Percentiles rank a stretch among this genome's conserved stretches.
These are phyloP conservation scores for Yamadazyma endophytica DNA, from an alignment of 805 yeast species.

Conservation along the genomic window DNA sequence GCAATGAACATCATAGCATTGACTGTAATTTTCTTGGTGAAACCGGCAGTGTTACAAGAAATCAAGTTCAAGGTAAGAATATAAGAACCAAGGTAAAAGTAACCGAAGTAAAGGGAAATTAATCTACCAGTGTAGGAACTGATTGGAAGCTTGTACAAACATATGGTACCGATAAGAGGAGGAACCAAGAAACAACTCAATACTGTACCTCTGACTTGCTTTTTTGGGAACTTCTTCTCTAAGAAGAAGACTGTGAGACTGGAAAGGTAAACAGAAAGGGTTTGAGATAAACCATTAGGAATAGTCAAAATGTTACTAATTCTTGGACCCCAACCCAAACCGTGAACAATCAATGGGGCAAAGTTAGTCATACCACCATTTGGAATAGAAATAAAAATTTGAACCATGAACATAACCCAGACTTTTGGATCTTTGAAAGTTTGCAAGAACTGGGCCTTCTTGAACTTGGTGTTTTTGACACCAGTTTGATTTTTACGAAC, in stretches of 20 bases:
- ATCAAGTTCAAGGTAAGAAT: conserved; percentile 6
- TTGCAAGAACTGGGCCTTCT: conserved; percentile 37
- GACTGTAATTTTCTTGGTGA: conserved; percentile 48
- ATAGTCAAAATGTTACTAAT: conserved; percentile 4
- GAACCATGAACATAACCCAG: conserved; percentile 28
- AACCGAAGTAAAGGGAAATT: conserved; percentile 7
- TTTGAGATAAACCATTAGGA: conserved; percentile 7
- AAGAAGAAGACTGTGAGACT: conserved; percentile 4
- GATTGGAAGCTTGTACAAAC: conserved; percentile 6
- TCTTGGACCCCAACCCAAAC: conserved; percentile 12
- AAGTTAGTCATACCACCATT: conserved; percentile 33
- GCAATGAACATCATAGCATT: conserved; percentile 42
- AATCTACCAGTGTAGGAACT: conserved; percentile 3
- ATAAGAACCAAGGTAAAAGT: conserved; percentile 6
- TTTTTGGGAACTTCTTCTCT: conserved; percentile 9
- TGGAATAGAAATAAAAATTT: conserved; percentile 22
- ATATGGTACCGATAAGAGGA: conserved; percentile 7
- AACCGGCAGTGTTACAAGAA: conserved; percentile 35
- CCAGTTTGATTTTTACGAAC: conserved; percentile 50
- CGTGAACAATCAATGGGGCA: conserved; percentile 18
- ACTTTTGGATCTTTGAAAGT: no score
- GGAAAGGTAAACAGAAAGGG: conserved; percentile 4
- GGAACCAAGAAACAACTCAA: conserved; percentile 5
- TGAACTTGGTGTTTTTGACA: conserved; percentile 44
- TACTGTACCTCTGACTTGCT: conserved; percentile 7